Conservation (phyloP, 2,329 filamentous ascomycete genomes). For the Xylariaceae sp. region DNA sequence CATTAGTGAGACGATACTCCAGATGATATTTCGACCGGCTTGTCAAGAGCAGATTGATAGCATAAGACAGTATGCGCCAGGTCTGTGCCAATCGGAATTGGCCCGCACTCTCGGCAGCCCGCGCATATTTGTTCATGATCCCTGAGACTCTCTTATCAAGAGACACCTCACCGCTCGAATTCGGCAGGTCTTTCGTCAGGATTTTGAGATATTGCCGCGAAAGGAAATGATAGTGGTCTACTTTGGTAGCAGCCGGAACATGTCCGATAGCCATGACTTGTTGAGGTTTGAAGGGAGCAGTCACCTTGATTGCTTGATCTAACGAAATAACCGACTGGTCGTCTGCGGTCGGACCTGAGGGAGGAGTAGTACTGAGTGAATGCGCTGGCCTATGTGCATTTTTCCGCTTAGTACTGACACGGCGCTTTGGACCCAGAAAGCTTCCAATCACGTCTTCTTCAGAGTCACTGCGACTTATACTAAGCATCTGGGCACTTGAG, state of each 20-base stretch:
- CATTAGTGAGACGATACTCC: slow-evolving; percentile 40
- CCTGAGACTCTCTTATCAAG: slow-evolving; percentile 43
- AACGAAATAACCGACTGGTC: slow-evolving; percentile 43
- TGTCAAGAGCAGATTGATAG: slow-evolving; percentile 48
- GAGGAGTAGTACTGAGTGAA: slow-evolving; percentile 50
- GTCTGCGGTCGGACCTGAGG: slow-evolving; percentile 37
- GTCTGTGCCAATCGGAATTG: slow-evolving; percentile 58
- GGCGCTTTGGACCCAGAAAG: slow-evolving; percentile 48
- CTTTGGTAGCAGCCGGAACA: slow-evolving; percentile 47
- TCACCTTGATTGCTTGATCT: slow-evolving; percentile 53
- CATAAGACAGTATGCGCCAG: slow-evolving; percentile 56
- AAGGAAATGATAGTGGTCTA: slow-evolving; percentile 50
- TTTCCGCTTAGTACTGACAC: slow-evolving; percentile 38
- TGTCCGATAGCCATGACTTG: slow-evolving; percentile 59
- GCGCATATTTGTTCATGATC: slow-evolving; percentile 53
- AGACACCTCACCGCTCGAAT: slow-evolving; percentile 31
- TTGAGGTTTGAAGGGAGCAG: slow-evolving; percentile 52
- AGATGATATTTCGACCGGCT: slow-evolving; percentile 54
- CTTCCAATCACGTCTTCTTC: slow-evolving; percentile 59
- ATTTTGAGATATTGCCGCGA: slow-evolving; percentile 52
- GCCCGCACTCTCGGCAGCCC: slow-evolving; percentile 50
- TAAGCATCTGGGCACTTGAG: slow-evolving; percentile 45
- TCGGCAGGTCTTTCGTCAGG: slow-evolving; percentile 45
- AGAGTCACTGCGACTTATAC: slow-evolving; percentile 57
- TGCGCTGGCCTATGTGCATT: slow-evolving; percentile 40